Evolutionary conservation across 2,329 filamentous ascomycete genomes (phyloP), one percentile per base, ranked within the genome.

Genomic region (Phaeosphaeria sp.): DNA sequence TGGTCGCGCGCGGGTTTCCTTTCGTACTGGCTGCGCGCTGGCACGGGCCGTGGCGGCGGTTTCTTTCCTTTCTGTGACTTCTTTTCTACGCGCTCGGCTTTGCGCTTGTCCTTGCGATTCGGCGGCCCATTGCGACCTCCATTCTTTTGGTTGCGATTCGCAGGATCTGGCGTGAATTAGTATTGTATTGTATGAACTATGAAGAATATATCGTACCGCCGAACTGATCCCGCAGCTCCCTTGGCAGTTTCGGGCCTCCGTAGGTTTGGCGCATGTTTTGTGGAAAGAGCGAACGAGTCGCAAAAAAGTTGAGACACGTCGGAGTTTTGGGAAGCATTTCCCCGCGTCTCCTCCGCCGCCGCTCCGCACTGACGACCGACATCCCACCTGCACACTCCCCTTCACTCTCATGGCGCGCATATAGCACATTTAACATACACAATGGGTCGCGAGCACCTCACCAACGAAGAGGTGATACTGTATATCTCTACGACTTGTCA

Each of bases 81-180:
- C 74, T 87, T 90, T 66, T 86, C 81, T 21, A 81, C 78, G 53
- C 90, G 83, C 66, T 90, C 86, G 17, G 84, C 84, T 72, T 89
- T 91, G 55, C 91, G 84, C 57, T 86, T 83, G 53, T 90, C 87
- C 78, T 91, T 91, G 64, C 89, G 83, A 52, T 74, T 75, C 48
- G 68, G 52, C 27, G 66, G 69, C 43, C 64, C 69, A 53, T 72
- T 67, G 55, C 71, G 68, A 40, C 66, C 55, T 51, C 70, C 65
- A n/a, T 59, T 64, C 53, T 60, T 61, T 27, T 65, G 69, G 42
- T 61, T 62, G 43, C 56, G 62, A 49, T 71, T 66, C n/a, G 63
- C 66, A 36, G 73, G 69, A 65, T 73, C 73, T 75, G 47, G 7
- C 25, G 2, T 20, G 11, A 46, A 25, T 69, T 54, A 66, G 58